phyloP scores from a whole-genome alignment of 2,329 filamentous ascomycete species.

The Proliferodiscus dingleyae region DNA sequence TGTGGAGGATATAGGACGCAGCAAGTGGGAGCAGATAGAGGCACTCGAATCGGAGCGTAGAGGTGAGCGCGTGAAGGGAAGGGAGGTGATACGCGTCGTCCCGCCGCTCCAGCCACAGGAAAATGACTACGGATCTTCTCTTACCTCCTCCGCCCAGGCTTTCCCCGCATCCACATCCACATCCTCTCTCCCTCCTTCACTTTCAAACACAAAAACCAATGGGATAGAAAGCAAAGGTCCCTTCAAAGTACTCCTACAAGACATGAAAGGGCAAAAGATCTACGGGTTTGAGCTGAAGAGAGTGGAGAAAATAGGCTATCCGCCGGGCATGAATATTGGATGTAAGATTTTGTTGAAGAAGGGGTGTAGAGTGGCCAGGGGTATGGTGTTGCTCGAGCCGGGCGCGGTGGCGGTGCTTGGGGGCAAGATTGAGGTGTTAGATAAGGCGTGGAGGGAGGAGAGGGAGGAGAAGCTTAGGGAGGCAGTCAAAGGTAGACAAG shows the following conservation, averaged over 20 bases:
- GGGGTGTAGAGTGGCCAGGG: constrained; percentile 65
- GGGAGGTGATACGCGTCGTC: constrained; percentile 75
- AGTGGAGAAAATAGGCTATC: constrained; percentile 55
- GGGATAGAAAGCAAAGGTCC: constrained; percentile 39
- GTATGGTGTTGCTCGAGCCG: constrained; percentile 73
- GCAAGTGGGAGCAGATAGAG: constrained; percentile 84
- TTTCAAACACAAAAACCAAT: too few species aligned
- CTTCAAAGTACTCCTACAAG: constrained; percentile 79
- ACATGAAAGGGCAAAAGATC: constrained; percentile 63
- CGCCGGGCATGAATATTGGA: constrained; percentile 66
- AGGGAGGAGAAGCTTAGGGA: constrained; percentile 65
- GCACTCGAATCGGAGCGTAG: constrained; percentile 68
- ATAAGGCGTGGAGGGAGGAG: constrained; percentile 70
- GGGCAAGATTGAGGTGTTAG: constrained; percentile 77
- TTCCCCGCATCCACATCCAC: too few species aligned
- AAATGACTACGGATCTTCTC: constrained; percentile 9
- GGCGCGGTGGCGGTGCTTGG: constrained; percentile 67
- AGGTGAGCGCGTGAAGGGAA: constrained; percentile 68
- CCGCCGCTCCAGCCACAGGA: constrained; percentile 36
- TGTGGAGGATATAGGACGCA: constrained; percentile 74
- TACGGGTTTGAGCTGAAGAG: constrained; percentile 68
- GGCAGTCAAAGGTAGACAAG: constrained; percentile 45
- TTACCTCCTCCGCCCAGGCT: too few species aligned
- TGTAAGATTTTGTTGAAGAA: constrained; percentile 72
- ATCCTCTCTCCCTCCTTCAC: too few species aligned